phyloP scores from a whole-genome alignment of 2,329 filamentous ascomycete genomes.

The Madurella fahalii region DNA sequence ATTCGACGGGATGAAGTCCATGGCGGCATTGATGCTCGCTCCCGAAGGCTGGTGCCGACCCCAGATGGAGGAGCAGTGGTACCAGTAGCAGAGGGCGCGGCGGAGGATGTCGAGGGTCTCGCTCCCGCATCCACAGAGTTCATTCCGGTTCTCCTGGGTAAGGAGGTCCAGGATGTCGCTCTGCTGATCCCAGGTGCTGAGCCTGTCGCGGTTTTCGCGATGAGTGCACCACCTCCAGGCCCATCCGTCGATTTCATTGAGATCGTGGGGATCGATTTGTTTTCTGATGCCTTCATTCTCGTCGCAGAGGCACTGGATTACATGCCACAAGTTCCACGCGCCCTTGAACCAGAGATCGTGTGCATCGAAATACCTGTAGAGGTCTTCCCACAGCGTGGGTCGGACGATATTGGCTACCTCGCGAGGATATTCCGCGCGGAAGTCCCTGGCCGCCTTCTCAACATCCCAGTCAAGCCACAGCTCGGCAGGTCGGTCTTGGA shows the following conservation, averaged over 20 bases:
- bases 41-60: neutral
- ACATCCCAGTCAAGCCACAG: slow-evolving; percentile 5
- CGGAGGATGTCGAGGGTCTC: slow-evolving; percentile 2
- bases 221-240: slow-evolving; percentile 35
- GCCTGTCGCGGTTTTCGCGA: slow-evolving; percentile 30
- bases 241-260: slow-evolving; percentile 30
- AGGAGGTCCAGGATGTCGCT: slow-evolving; percentile 12
- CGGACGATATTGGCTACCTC: slow-evolving; percentile 29
- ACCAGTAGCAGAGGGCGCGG: slow-evolving; percentile 10
- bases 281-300: slow-evolving; percentile 9
- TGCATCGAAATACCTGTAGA: slow-evolving; percentile 48
- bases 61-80: neutral
- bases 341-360: slow-evolving; percentile 45
- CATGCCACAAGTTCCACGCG: slow-evolving; percentile 46
- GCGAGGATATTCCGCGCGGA: slow-evolving; percentile 12
- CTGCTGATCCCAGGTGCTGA: slow-evolving; percentile 30
- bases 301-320: slow-evolving; percentile 25
- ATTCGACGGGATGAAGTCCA: neutral
- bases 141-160: neutral
- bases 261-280: neutral
- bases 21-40: neutral
- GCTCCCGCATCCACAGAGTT: neutral
- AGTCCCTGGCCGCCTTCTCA: slow-evolving; percentile 25
- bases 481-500: neutral
- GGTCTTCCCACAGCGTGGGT: slow-evolving; percentile 31